Percentiles rank a stretch among this genome's conserved stretches.
These are phyloP conservation scores for Oidiodendron maius DNA, from an alignment of 495 filamentous ascomycete genomes.

Conservation along the genomic window DNA sequence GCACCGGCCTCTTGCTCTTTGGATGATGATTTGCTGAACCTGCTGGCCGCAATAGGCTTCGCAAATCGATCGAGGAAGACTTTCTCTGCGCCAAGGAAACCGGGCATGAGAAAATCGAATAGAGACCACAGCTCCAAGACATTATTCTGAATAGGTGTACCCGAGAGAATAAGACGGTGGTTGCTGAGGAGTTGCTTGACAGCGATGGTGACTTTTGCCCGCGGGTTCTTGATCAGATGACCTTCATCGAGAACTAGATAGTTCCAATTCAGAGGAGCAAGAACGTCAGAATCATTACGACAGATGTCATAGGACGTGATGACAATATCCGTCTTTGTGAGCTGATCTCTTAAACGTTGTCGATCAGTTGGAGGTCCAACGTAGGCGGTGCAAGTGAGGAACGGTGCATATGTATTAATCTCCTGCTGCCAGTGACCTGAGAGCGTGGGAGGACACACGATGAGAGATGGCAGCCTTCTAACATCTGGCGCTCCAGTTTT, in stretches of 20 bases:
- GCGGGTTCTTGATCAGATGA: constrained; percentile 97
- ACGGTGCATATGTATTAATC: constrained; percentile 89
- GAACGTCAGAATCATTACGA: constrained; percentile 81
- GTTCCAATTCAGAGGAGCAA: constrained; percentile 87
- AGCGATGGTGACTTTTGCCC: constrained; percentile 83
- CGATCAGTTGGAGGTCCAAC: constrained; percentile 83
- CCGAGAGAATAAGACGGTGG: constrained; percentile 91
- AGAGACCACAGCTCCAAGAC: constrained; percentile 97
- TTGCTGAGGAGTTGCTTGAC: constrained; percentile 87
- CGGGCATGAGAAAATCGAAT: constrained; percentile 98
- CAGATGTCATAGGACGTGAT: constrained; percentile 98
- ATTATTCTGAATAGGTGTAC: constrained; percentile 98
- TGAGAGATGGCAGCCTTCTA: constrained; percentile 80
- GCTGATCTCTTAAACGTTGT: constrained; percentile 54
- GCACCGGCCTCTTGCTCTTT: constrained; percentile 98
- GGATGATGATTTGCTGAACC: constrained; percentile 92
- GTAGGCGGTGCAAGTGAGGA: constrained; percentile 81
- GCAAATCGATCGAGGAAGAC: constrained; percentile 97
- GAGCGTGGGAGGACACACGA: constrained; percentile 94
- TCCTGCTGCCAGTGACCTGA: constrained; percentile 99
- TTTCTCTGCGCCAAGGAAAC: constrained; percentile 96
- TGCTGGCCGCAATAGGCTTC: constrained; percentile 91
- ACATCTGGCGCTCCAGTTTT: constrained; percentile 71
- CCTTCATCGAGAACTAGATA: constrained; percentile 97
- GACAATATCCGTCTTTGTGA: constrained; percentile 79